These are phyloP conservation scores for Coemansia sp. DNA, from an alignment of 192 early-diverging fungal genomes.

Conservation along the genomic window DNA sequence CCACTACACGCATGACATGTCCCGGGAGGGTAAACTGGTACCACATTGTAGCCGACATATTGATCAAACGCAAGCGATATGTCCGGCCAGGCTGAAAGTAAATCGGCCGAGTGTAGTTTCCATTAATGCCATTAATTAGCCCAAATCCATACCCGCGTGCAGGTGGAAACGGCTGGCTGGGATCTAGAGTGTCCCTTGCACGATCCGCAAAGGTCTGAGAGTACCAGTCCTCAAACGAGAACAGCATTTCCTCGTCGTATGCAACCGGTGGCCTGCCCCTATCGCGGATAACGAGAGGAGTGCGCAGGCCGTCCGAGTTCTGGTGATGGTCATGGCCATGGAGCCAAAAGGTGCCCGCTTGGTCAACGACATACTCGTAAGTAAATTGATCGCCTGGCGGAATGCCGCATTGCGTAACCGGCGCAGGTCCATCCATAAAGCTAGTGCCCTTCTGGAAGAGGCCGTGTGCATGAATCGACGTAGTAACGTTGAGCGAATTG, in stretches of 20 bases:
- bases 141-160: conserved; percentile 59
- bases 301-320: conserved; percentile 79
- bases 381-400: conserved; percentile 65
- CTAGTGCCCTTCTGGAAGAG: conserved; percentile 71
- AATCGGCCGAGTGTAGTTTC: conserved; percentile 54
- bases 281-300: conserved; percentile 67
- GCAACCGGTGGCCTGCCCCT: conserved; percentile 41
- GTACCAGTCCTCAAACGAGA: conserved; percentile 74
- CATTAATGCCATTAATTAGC: conserved; percentile 40
- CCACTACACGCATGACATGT: conserved; percentile 75
- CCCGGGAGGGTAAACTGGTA: conserved; percentile 75
- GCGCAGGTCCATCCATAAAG: conserved; percentile 68
- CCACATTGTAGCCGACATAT: conserved; percentile 66
- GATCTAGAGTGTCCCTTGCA: conserved; percentile 51
- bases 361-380: conserved; percentile 65
- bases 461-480: conserved; percentile 77
- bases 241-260: conserved; percentile 67
- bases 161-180: conserved; percentile 58
- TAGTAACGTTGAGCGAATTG: conserved; percentile 61
- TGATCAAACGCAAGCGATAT: conserved; percentile 80
- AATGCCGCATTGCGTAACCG: conserved; percentile 75
- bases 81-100: conserved; percentile 70
- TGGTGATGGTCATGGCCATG: conserved; percentile 71
- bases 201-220: conserved; percentile 58
- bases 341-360: conserved; percentile 83